Conservation (phyloP, 345 rosid species). For the Ceriops zippeliana region DNA sequence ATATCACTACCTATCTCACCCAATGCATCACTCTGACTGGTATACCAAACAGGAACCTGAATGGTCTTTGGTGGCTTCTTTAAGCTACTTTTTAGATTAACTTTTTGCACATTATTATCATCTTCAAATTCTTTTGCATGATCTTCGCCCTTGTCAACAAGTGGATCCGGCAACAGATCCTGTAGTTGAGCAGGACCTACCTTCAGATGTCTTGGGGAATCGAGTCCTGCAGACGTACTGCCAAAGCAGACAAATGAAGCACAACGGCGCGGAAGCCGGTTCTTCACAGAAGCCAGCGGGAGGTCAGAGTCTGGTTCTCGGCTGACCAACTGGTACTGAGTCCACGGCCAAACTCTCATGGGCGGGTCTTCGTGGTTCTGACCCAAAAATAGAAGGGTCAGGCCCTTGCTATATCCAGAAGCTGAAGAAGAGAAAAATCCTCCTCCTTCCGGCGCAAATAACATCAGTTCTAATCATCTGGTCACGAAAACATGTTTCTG, state of each 20-base stretch:
- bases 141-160: conserved; percentile 44
- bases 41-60: conserved; percentile 37
- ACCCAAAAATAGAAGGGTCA: conserved; percentile 87
- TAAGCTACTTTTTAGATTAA: conserved; percentile 68
- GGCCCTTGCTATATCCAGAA: conserved; percentile 85
- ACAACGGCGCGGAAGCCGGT: conserved; percentile 78
- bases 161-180: conserved; percentile 48
- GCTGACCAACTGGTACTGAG: conserved; percentile 91
- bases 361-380: conserved; percentile 73
- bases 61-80: conserved; percentile 50
- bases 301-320: conserved; percentile 67
- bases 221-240: conserved; percentile 78
- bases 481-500: conserved; percentile 26
- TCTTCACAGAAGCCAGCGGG: conserved; percentile 95
- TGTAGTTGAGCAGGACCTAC: conserved; percentile 68
- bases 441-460: conserved; percentile 97
- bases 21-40: conserved; percentile 35
- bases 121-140: conserved; percentile 34
- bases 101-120: conserved; percentile 37
- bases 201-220: conserved; percentile 67
- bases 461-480: conserved; percentile 90
- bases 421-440: conserved; percentile 98
- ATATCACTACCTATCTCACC: conserved; percentile 41
- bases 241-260: conserved; percentile 85
- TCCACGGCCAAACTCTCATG: conserved; percentile 96